phyloP scores from a whole-genome alignment of 129 eudicot genomes.

The Flaveria trinervia region DNA sequence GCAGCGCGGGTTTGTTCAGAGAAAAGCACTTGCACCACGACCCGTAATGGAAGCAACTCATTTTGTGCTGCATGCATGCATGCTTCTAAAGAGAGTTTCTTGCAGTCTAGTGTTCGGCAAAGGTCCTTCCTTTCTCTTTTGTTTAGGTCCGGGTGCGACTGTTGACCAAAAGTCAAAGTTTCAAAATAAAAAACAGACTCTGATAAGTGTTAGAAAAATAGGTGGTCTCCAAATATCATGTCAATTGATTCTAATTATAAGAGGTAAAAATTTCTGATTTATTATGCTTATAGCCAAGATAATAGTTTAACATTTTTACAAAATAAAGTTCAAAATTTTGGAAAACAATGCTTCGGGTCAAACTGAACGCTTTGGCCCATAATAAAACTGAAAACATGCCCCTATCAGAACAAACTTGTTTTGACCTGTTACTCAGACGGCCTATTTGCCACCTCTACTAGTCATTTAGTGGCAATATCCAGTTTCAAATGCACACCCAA shows the following conservation, averaged over 20 bases:
- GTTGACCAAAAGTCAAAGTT: conserved; percentile 28
- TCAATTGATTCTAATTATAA: conserved; percentile 1
- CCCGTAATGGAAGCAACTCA: conserved; percentile 79
- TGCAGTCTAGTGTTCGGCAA: conserved; percentile 83
- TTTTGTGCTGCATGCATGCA: conserved; percentile 92
- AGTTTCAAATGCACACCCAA: background rate
- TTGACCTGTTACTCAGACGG: background rate
- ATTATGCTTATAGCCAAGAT: background rate
- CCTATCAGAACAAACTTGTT: background rate
- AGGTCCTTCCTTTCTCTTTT: conserved; percentile 80
- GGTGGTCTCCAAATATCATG: background rate
- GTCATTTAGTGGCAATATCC: background rate
- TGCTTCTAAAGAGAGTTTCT: conserved; percentile 68
- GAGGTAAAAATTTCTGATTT: background rate
- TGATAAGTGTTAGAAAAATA: background rate
- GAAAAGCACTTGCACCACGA: conserved; percentile 84
- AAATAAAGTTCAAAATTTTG: background rate
- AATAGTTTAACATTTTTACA: no score
- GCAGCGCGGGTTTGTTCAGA: conserved; percentile 82
- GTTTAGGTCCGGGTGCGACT: conserved; percentile 71
- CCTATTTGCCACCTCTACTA: conserved; percentile 1
- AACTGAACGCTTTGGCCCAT: background rate
- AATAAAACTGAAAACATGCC: background rate
- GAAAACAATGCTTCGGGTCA: background rate
- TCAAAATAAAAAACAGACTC: background rate